Evolutionary conservation across 163 green algal genomes (phyloP).

Genomic region (Scenedesmus sp.): DNA sequence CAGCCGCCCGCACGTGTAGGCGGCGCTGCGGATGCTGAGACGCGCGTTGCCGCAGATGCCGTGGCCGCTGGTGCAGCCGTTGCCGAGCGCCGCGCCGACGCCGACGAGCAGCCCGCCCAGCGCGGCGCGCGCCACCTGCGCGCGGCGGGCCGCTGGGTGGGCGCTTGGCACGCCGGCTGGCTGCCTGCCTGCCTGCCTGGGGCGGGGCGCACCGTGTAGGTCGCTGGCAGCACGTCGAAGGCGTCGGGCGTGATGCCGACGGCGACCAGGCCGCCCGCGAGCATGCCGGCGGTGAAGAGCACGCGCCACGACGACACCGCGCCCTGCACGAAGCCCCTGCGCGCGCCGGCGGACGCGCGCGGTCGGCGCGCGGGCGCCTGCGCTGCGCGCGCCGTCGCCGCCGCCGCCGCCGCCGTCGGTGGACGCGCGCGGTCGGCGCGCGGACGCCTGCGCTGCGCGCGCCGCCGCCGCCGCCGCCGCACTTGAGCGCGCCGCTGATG

Average conservation of each 20-base stretch:
- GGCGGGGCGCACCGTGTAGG: slow-evolving; percentile 49
- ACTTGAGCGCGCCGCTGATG: slow-evolving; percentile 63
- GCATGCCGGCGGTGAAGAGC: slow-evolving; percentile 60
- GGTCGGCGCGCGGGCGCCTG: no score
- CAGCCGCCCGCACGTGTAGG: slow-evolving; percentile 59
- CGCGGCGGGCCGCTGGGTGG: no score
- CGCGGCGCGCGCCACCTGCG: slow-evolving; percentile 55
- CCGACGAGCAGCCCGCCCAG: slow-evolving; percentile 74
- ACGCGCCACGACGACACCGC: slow-evolving; percentile 52
- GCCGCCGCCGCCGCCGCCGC: no score
- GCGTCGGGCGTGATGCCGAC: slow-evolving; percentile 43
- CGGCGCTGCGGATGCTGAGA: slow-evolving; percentile 60
- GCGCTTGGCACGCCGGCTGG: no score
- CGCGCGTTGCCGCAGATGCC: slow-evolving; percentile 77
- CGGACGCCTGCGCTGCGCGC: no score
- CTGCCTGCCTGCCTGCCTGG: no score
- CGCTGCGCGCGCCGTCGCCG: no score
- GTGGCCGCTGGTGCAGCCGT: slow-evolving; percentile 78
- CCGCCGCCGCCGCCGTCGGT: no score
- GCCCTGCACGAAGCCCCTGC: slow-evolving; percentile 31
- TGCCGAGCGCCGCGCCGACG: slow-evolving; percentile 68
- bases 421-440: neutral
- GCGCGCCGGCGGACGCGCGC: no score
- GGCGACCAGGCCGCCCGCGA: slow-evolving; percentile 47
- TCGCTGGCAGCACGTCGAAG: slow-evolving; percentile 56